These are phyloP conservation scores for Austroboletus rostrupii DNA, from an alignment of 1,284 basidiomycete genomes.

Conservation along the genomic window DNA sequence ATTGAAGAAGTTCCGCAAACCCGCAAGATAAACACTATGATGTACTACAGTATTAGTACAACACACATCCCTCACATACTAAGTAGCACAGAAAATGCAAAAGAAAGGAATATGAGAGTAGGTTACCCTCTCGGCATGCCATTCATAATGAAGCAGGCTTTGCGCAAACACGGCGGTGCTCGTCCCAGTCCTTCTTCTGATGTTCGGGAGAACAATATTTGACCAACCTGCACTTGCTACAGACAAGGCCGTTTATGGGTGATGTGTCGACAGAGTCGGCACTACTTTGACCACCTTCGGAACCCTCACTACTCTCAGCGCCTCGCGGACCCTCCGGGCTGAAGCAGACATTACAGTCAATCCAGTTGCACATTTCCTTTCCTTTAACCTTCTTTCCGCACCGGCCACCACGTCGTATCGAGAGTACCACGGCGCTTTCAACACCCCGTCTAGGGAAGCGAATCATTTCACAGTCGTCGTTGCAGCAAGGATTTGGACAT, in stretches of 20 bases:
- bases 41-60: too few species aligned
- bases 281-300: conserved; percentile 48
- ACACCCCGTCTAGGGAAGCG: conserved; percentile 64
- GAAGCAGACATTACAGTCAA: conserved; percentile 64
- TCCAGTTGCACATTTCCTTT: conserved; percentile 74
- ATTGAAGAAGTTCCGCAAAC: neutral
- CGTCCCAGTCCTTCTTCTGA: conserved; percentile 69
- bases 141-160: conserved; percentile 33
- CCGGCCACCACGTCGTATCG: conserved; percentile 51
- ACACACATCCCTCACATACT: neutral
- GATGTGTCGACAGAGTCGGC: conserved; percentile 29
- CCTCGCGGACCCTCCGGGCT: conserved; percentile 37
- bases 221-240: conserved; percentile 71
- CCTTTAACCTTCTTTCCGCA: conserved; percentile 45
- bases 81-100: neutral
- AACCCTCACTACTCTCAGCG: conserved; percentile 43
- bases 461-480: conserved; percentile 75
- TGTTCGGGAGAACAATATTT: conserved; percentile 70
- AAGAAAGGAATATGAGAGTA: neutral
- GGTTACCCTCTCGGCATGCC: neutral
- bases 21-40: neutral
- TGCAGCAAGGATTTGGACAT: conserved; percentile 71
- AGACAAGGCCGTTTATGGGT: conserved; percentile 45
- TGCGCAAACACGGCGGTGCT: conserved; percentile 63
- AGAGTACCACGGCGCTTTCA: conserved; percentile 55